Conservation (phyloP, 192 early-diverging fungal species). For the Mortierella antarctica region DNA sequence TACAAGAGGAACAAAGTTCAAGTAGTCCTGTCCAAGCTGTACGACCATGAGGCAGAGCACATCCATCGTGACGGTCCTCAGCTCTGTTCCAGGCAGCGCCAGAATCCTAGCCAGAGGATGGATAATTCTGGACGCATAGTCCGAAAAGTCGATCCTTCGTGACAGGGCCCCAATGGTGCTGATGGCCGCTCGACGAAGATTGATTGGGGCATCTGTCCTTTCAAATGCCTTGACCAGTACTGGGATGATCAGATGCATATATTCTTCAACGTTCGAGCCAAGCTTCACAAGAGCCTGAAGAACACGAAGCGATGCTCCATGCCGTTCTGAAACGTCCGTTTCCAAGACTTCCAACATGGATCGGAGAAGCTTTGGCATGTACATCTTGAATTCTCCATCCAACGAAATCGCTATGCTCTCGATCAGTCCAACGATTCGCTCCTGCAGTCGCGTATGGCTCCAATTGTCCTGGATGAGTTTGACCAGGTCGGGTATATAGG, state of each 20-base stretch:
- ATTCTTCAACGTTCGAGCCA: conserved; percentile 89
- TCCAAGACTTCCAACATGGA: conserved; percentile 88
- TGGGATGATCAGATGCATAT: conserved; percentile 90
- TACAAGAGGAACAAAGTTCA: conserved; percentile 88
- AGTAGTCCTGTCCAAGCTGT: conserved; percentile 86
- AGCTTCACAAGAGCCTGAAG: conserved; percentile 86
- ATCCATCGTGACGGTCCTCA: conserved; percentile 80
- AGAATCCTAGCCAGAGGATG: conserved; percentile 83
- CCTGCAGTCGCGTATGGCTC: conserved; percentile 80
- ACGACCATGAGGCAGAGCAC: conserved; percentile 81
- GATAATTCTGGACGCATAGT: conserved; percentile 89
- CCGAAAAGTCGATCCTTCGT: conserved; percentile 79
- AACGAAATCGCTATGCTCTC: conserved; percentile 87
- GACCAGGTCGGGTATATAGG: conserved; percentile 85
- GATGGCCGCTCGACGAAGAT: conserved; percentile 74
- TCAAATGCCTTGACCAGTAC: conserved; percentile 85
- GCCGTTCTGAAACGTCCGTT: conserved; percentile 74
- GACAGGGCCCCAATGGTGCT: conserved; percentile 78
- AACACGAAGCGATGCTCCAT: conserved; percentile 70
- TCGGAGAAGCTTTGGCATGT: conserved; percentile 84
- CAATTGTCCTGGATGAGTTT: conserved; percentile 81
- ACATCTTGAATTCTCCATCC: conserved; percentile 88
- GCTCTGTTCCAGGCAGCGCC: conserved; percentile 57
- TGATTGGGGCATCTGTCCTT: conserved; percentile 66
- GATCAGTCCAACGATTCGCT: conserved; percentile 84